Conservation (phyloP, 805 yeast species). For the Vanderwaltozyma yarrowii region DNA sequence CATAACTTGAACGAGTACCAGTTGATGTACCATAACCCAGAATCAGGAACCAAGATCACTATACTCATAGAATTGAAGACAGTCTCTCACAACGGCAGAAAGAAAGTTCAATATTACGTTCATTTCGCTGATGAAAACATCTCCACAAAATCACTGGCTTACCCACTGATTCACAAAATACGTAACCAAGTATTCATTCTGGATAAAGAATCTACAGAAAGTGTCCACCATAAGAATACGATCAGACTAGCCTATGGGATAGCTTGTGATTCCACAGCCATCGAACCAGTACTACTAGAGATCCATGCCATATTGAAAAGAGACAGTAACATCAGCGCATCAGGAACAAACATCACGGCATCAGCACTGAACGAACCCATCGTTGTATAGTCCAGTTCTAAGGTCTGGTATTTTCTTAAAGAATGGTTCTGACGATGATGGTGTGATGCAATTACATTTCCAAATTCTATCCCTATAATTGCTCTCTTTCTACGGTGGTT, state of each 20-base stretch:
- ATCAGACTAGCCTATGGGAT: conserved; percentile 23
- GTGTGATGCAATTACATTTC: no score
- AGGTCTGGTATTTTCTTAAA: not conserved
- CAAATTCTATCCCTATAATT: no score
- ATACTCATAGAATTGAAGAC: conserved; percentile 22
- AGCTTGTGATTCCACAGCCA: conserved; percentile 18
- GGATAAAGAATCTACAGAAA: conserved; percentile 7
- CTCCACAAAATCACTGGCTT: conserved; percentile 19
- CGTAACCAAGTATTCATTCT: conserved; percentile 23
- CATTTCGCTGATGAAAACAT: conserved; percentile 24
- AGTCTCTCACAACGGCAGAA: conserved; percentile 19
- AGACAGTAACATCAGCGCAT: conserved; percentile 4
- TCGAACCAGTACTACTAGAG: conserved; percentile 10
- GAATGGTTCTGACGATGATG: no score
- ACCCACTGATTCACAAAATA: conserved; percentile 23
- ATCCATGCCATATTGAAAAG: conserved; percentile 16
- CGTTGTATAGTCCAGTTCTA: not conserved
- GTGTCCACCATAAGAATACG: conserved; percentile 6
- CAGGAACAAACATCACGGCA: not conserved
- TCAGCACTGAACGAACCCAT: not conserved
- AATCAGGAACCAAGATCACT: conserved; percentile 19
- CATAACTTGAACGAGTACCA: conserved; percentile 26
- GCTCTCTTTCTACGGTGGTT: no score
- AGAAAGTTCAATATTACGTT: conserved; percentile 19
- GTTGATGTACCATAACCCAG: conserved; percentile 20